These are phyloP conservation scores for Stemphylium lycopersici DNA, from an alignment of 2,329 filamentous ascomycete genomes.

Conservation along the genomic window DNA sequence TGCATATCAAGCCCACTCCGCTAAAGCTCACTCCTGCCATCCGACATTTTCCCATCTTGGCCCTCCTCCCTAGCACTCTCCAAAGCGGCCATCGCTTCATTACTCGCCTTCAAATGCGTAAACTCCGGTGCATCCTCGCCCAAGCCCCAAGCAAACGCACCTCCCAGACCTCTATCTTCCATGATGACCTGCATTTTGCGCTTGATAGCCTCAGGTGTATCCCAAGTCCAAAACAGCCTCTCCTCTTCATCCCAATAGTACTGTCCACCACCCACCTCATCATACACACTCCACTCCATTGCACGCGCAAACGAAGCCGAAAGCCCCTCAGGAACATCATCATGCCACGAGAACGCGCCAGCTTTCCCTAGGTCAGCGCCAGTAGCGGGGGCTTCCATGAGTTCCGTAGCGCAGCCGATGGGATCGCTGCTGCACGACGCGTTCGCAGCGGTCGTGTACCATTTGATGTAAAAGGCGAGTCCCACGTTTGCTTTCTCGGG, in stretches of 20 bases:
- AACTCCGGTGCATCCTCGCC: constrained; percentile 63
- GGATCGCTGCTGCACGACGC: constrained; percentile 56
- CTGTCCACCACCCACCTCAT: constrained; percentile 64
- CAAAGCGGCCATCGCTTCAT: constrained; percentile 6
- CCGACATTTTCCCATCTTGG: background rate
- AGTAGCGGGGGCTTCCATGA: constrained; percentile 64
- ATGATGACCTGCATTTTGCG: constrained; percentile 67
- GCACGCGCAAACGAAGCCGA: constrained; percentile 64
- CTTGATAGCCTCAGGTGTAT: constrained; percentile 65
- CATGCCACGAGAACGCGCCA: constrained; percentile 60
- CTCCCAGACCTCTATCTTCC: constrained; percentile 62
- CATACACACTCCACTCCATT: constrained; percentile 59
- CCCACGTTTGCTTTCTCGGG: constrained; percentile 66
- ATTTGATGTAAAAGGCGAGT: constrained; percentile 72
- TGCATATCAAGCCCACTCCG: background rate
- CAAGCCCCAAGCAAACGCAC: constrained; percentile 76
- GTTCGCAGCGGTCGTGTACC: constrained; percentile 60
- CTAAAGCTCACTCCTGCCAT: constrained; percentile 17
- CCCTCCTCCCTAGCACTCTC: background rate
- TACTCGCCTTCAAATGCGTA: constrained; percentile 50
- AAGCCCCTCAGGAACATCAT: constrained; percentile 50
- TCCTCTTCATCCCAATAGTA: constrained; percentile 69
- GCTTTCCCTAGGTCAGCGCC: constrained; percentile 65
- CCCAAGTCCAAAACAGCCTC: constrained; percentile 74
- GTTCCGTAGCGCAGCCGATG: constrained; percentile 65